These are phyloP conservation scores for Aspergillus ruber DNA, from an alignment of 2,329 filamentous ascomycete species.

Conservation along the genomic window DNA sequence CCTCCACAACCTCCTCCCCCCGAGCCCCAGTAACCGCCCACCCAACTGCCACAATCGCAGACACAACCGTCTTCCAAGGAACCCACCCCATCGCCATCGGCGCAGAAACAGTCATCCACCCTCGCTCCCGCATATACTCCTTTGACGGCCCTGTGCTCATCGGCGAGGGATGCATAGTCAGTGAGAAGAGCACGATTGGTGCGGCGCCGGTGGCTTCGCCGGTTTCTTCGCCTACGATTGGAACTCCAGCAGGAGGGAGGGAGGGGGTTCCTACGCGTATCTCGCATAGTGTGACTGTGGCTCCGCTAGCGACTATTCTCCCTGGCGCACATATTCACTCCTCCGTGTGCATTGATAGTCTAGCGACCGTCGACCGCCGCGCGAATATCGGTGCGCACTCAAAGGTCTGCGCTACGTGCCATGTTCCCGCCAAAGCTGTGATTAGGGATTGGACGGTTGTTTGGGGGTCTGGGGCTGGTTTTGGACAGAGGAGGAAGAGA, in stretches of 20 bases:
- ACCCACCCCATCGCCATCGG: constrained; percentile 72
- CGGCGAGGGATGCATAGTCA: constrained; percentile 73
- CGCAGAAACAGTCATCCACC: constrained; percentile 75
- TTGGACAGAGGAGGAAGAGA: constrained; percentile 29
- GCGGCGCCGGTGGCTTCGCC: constrained; percentile 40
- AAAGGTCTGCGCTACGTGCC: constrained; percentile 61
- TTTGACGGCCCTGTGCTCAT: constrained; percentile 71
- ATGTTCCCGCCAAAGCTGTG: constrained; percentile 51
- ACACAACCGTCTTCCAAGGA: constrained; percentile 47
- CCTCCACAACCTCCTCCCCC: constrained; percentile 19
- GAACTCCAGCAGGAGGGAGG: not conserved
- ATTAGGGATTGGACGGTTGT: constrained; percentile 64
- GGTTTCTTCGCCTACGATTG: constrained; percentile 5
- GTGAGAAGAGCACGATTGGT: constrained; percentile 53
- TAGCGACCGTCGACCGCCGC: constrained; percentile 30
- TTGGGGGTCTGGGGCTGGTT: constrained; percentile 53
- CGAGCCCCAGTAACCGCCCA: constrained; percentile 32
- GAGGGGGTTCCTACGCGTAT: constrained; percentile 22
- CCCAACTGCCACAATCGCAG: constrained; percentile 33
- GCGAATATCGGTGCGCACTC: constrained; percentile 50
- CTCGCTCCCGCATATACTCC: constrained; percentile 72
- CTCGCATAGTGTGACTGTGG: constrained; percentile 34
- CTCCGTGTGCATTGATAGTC: constrained; percentile 39
- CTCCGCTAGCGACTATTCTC: constrained; percentile 29
- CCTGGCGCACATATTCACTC: constrained; percentile 36